Conservation (phyloP, 2,329 filamentous ascomycete species). For the Helotiales sp. region DNA sequence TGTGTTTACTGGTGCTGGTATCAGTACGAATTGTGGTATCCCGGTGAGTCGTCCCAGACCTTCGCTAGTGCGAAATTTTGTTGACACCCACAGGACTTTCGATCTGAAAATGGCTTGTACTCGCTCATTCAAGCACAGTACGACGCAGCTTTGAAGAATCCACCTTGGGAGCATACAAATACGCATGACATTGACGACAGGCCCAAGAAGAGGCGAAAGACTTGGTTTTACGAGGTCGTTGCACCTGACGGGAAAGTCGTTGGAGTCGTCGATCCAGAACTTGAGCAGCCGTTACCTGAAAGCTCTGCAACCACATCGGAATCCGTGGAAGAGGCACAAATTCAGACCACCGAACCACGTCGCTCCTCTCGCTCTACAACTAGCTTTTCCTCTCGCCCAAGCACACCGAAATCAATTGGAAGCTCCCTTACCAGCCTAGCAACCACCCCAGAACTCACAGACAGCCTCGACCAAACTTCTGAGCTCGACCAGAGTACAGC, state of each 20-base stretch:
- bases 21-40: constrained; percentile 75
- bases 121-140: constrained; percentile 70
- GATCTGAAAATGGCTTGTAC: constrained; percentile 71
- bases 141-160: constrained; percentile 49
- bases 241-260: constrained; percentile 31
- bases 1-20: constrained; percentile 71
- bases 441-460: not conserved
- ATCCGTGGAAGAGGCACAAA: not conserved
- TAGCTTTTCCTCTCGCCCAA: constrained; percentile 7
- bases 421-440: constrained; percentile 16
- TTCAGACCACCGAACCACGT: constrained; percentile 4
- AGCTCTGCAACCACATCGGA: not conserved
- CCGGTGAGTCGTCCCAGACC: constrained; percentile 56
- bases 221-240: constrained; percentile 34
- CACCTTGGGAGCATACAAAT: constrained; percentile 33
- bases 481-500: not conserved
- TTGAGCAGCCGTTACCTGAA: constrained; percentile 4
- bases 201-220: constrained; percentile 34
- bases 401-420: constrained; percentile 10
- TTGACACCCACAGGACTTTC: constrained; percentile 58
- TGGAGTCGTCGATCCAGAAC: constrained; percentile 27
- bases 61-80: not conserved
- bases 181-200: constrained; percentile 36
- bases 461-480: not conserved
- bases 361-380: constrained; percentile 14